Base-by-base conservation (phyloP, 441 rosid genomes). In the Isatis lusitanica region DNA sequence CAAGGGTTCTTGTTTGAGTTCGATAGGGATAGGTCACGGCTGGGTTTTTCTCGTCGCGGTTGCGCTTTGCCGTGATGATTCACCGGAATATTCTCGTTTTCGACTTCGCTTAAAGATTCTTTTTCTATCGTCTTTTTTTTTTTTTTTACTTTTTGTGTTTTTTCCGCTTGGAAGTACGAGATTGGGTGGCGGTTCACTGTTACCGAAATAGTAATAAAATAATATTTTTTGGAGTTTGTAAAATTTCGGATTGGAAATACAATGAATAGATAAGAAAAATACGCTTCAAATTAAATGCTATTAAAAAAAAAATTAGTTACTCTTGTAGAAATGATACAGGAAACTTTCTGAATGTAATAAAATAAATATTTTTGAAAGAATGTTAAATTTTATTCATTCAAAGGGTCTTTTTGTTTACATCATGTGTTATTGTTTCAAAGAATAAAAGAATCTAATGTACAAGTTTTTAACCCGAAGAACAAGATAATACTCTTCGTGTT, bases 1-100 rank as follows among this genome's bases (percentile, higher is more conserved):
- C 97, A 92, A 83, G 97, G 97, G n/a, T 92, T 74, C 71, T 75
- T 92, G 81, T 79, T 89, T 55, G 94, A 90, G 79, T 90, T 89
- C 60, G 95, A 90, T 60, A 80, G 82, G 48, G 91, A 84, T 75
- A 74, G 71, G 71, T 89, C 94, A 60, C 78, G 83, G 85, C 80
- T 92, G 66, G 96, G 94, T 39, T 90, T 90, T 75, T 81, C 96
- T 71, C 96, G 89, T 33, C 87, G 76, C 7, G 93, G 92, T 12
- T 93, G 98, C 51, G 84, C 82, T 15, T 12, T 53, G 13, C 77
- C 85, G 18, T 83, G 82, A 80, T 28, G 58, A 4, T 31, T 1
- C 12, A 60, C 74, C 77, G 74, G 70, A 16, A 66, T 72, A 67
- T 43, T 21, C 61, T n/a, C n/a, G 55, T 58, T 76, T 7, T 42